A percentile compares a stretch with the other conserved stretches of the same genome.
These are phyloP conservation scores for Volvox africanus DNA, from an alignment of 139 green algal species.

Conservation along the genomic window DNA sequence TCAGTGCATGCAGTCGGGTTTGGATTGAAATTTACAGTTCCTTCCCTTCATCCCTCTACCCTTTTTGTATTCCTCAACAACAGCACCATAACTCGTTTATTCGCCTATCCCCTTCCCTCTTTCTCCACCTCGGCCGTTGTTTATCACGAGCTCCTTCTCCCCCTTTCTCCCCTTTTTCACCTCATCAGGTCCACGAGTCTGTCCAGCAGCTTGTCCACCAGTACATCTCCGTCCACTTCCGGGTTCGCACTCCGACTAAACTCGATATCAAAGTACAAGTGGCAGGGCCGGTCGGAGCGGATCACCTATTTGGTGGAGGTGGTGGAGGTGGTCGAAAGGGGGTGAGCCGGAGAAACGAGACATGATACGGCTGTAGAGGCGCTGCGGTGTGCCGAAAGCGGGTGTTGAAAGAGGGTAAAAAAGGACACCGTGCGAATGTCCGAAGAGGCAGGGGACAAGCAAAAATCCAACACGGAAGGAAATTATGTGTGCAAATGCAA, in stretches of 20 bases:
- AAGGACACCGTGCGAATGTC: no score
- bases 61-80: not conserved
- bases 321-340: not conserved
- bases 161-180: not conserved
- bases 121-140: not conserved
- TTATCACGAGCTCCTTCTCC: not conserved
- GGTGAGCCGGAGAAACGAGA: not conserved
- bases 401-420: no score
- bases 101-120: constrained; percentile 36
- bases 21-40: no score
- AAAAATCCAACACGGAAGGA: no score
- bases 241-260: constrained; percentile 73
- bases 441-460: no score
- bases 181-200: constrained; percentile 20
- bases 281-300: constrained; percentile 76
- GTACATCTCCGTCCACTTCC: constrained; percentile 64
- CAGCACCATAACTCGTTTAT: not conserved
- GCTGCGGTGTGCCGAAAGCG: no score
- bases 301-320: constrained; percentile 64
- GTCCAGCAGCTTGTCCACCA: constrained; percentile 75
- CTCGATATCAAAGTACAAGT: constrained; percentile 95
- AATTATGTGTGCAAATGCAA: no score
- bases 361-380: no score
- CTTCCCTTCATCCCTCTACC: not conserved
- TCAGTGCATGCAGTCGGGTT: no score